A percentile compares a stretch with the other conserved stretches of the same genome.
phyloP scores from a whole-genome alignment of 1,284 basidiomycete species.

The Paramarasmius palmivorus region DNA sequence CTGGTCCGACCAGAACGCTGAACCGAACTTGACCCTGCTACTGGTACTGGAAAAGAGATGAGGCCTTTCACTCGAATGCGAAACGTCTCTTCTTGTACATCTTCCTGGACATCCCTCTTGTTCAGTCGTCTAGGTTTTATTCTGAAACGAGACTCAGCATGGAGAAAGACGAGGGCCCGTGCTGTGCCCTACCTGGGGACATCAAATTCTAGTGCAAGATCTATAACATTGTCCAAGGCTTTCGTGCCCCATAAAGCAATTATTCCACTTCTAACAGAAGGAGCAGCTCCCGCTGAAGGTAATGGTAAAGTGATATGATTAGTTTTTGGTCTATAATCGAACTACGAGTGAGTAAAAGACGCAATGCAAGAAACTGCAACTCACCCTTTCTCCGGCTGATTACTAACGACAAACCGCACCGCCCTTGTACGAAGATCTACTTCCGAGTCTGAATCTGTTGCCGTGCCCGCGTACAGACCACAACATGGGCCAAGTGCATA shows the following conservation, averaged over 20 bases:
- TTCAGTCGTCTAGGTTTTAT: slow-evolving; percentile 1
- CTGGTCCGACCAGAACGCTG: slow-evolving; percentile 75
- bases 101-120: slow-evolving; percentile 18
- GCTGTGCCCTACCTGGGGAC: slow-evolving; percentile 61
- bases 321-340: slow-evolving; percentile 9
- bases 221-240: slow-evolving; percentile 72
- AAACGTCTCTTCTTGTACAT: slow-evolving; percentile 24
- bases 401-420: slow-evolving; percentile 78
- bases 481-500: slow-evolving; percentile 86
- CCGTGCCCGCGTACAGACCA: slow-evolving; percentile 4
- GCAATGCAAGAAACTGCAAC: too few relatives aligned
- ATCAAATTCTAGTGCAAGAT: slow-evolving; percentile 71
- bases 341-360: too few relatives aligned
- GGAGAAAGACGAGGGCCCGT: background rate
- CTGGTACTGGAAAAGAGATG: slow-evolving; percentile 46
- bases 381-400: slow-evolving; percentile 75
- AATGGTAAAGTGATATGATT: slow-evolving; percentile 13
- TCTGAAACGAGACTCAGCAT: background rate
- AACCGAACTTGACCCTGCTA: slow-evolving; percentile 80
- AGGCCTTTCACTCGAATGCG: slow-evolving; percentile 17
- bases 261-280: slow-evolving; percentile 33
- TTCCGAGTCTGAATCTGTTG: background rate
- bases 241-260: slow-evolving; percentile 87
- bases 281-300: background rate
- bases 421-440: background rate